Evolutionary conservation across 2,329 filamentous ascomycete species (phyloP).

Genomic region (Aspergillus hiratsukae): DNA sequence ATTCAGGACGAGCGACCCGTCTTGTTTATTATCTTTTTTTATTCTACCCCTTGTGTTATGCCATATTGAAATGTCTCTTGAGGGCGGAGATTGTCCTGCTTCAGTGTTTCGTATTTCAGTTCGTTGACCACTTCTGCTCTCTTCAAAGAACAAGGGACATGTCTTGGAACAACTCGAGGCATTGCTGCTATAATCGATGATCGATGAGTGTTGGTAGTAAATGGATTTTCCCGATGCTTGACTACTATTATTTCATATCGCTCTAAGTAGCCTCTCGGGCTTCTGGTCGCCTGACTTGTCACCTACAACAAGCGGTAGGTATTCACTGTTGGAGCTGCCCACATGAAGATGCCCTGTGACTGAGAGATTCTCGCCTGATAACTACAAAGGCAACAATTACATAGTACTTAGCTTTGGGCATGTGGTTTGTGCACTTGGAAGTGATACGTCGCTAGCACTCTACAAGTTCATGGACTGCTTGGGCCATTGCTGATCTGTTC

Average conservation of each 20-base stretch:
- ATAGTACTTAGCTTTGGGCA: not conserved
- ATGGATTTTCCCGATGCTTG: not conserved
- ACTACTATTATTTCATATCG: not conserved
- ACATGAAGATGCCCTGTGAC: not conserved
- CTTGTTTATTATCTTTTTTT: constrained; percentile 3
- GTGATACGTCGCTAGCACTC: not conserved
- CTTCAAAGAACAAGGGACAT: not conserved
- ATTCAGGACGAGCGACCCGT: constrained; percentile 15
- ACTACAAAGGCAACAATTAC: not conserved
- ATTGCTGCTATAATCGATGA: not conserved
- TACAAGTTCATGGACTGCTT: not conserved
- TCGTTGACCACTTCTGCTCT: not conserved
- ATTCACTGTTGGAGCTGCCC: not conserved
- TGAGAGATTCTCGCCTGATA: not conserved
- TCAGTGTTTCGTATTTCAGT: not conserved
- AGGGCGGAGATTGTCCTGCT: not conserved
- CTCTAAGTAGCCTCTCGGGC: not conserved
- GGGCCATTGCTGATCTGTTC: not conserved
- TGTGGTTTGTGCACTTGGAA: not conserved
- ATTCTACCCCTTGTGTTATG: not conserved
- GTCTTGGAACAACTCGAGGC: not conserved
- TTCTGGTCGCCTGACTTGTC: not conserved
- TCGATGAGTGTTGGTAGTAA: not conserved
- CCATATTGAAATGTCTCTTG: not conserved
- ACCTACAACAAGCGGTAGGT: not conserved